Conservation (phyloP, 805 yeast genomes). For the Candida pseudoglaebosa region DNA sequence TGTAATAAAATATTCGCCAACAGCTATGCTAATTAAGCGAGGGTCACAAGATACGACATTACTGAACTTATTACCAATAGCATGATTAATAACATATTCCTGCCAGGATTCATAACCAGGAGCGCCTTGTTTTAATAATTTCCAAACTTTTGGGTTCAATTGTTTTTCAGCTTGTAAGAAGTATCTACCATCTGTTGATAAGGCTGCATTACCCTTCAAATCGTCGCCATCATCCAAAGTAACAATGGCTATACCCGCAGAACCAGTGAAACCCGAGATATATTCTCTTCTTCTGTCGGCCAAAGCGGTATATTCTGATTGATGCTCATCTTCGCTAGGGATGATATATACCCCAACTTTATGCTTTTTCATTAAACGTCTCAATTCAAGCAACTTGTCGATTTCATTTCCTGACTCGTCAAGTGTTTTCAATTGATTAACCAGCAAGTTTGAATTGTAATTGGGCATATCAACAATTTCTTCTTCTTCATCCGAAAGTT, state of each 20-base stretch:
- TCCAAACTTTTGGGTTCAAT: constrained; percentile 70
- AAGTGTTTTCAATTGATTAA: constrained; percentile 8
- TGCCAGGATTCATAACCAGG: constrained; percentile 76
- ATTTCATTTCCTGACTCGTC: constrained; percentile 39
- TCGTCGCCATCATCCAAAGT: constrained; percentile 45
- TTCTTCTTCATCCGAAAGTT: constrained; percentile 17
- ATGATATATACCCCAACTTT: constrained; percentile 70
- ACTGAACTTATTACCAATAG: constrained; percentile 46
- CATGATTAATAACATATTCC: constrained; percentile 58
- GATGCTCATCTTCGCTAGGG: constrained; percentile 92
- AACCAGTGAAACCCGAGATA: constrained; percentile 86
- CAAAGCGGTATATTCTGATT: constrained; percentile 79
- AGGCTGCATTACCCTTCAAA: constrained; percentile 63
- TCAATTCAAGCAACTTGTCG: constrained; percentile 53
- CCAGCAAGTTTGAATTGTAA: neutral
- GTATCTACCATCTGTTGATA: constrained; percentile 94
- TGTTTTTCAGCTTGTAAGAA: constrained; percentile 87
- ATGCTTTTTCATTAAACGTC: constrained; percentile 59
- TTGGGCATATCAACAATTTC: constrained; percentile 25
- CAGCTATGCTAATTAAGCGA: constrained; percentile 52
- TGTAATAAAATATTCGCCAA: constrained; percentile 38
- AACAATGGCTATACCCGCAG: constrained; percentile 89
- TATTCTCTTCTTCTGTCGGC: constrained; percentile 81
- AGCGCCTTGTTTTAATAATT: constrained; percentile 71
- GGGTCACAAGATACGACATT: constrained; percentile 82